Evolutionary conservation across 208 protist species (phyloP).

Genomic region (Entamoeba dispar): DNA sequence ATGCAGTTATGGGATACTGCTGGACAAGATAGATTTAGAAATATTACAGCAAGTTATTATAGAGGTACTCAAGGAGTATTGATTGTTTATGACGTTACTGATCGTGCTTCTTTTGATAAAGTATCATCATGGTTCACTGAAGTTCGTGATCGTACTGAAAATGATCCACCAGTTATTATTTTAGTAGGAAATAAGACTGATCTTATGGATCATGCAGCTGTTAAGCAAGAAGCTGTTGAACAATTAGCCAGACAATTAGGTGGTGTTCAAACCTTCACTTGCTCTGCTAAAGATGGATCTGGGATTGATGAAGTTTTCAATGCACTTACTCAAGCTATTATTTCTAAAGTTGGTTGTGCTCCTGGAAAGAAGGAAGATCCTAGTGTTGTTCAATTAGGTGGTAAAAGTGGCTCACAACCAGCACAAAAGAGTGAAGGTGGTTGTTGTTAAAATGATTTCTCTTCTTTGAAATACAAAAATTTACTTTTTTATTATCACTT

Average conservation of each 20-base stretch:
- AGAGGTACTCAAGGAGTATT: conserved; percentile 27
- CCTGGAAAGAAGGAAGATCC: neutral
- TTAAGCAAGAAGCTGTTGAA: neutral
- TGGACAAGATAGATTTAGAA: conserved; percentile 24
- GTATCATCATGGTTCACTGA: conserved; percentile 21
- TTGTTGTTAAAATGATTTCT: neutral
- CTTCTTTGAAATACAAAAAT: too few species aligned
- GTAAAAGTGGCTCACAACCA: neutral
- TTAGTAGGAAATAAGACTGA: conserved; percentile 34
- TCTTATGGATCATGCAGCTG: conserved; percentile 7
- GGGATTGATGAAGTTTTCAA: neutral
- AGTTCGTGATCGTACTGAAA: conserved; percentile 9
- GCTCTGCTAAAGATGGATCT: neutral
- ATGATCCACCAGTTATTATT: conserved; percentile 9
- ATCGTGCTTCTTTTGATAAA: conserved; percentile 21
- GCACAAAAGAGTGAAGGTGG: neutral
- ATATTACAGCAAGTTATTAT: conserved; percentile 29
- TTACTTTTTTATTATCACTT: too few species aligned
- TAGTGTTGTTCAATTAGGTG: neutral
- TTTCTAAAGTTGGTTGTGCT: neutral
- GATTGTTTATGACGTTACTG: conserved; percentile 32
- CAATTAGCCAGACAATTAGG: neutral
- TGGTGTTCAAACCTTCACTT: neutral
- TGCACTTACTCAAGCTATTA: neutral
- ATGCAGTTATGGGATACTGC: conserved; percentile 41